Evolutionary conservation across 345 rosid genomes (phyloP).

Genomic region (Linum usitatissimum): DNA sequence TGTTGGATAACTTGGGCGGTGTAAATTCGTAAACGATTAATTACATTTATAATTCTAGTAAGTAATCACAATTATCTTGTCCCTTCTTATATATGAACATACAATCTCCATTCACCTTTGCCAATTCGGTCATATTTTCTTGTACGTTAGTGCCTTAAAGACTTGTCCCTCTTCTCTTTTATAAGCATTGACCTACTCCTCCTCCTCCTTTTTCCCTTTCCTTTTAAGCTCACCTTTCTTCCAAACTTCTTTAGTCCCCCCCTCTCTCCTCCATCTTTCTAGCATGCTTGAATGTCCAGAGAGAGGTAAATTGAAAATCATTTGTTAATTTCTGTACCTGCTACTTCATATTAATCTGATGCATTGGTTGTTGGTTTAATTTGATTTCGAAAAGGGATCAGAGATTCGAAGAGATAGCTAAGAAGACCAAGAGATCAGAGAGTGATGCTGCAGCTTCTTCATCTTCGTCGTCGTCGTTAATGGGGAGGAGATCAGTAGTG

Average conservation of each 20-base stretch:
- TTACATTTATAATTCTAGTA: too few species aligned
- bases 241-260: constrained; percentile 21
- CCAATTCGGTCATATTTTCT: background rate
- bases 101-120: too few species aligned
- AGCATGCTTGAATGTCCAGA: constrained; percentile 98
- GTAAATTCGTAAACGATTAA: too few species aligned
- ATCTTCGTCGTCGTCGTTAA: constrained; percentile 32
- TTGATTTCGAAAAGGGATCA: constrained; percentile 30
- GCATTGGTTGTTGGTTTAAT: too few species aligned
- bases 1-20: too few species aligned
- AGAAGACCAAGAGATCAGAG: constrained; percentile 81
- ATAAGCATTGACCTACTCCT: too few species aligned
- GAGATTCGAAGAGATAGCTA: constrained; percentile 75
- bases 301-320: constrained; percentile 50
- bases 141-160: background rate
- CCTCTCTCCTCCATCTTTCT: constrained; percentile 18
- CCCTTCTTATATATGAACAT: too few species aligned
- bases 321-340: constrained; percentile 9
- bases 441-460: constrained; percentile 35
- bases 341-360: background rate
- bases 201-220: constrained; percentile 40
- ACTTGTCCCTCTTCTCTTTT: background rate
- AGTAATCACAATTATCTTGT: too few species aligned
- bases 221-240: constrained; percentile 55
- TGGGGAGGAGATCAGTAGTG: constrained; percentile 52